Percentiles rank a stretch among this genome's conserved stretches.
Evolutionary conservation across 202 grass and related monocot species (phyloP).

Genomic region (Setaria italica): DNA sequence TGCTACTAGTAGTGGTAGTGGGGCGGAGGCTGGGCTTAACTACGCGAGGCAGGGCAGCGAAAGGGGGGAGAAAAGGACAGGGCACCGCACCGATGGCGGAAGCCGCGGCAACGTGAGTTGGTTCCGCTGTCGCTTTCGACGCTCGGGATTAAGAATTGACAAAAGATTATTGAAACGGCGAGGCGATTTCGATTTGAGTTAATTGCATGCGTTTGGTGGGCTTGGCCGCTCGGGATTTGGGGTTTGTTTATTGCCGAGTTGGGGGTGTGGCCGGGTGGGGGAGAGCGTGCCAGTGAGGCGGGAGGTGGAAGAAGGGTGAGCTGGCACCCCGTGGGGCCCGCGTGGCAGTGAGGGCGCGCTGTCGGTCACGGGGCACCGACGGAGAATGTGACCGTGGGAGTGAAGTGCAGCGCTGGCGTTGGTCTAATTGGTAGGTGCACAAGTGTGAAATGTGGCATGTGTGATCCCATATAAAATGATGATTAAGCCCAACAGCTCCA

Average conservation of each 20-base stretch:
- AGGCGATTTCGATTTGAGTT: slow-evolving; percentile 8
- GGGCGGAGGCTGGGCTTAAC: slow-evolving; percentile 39
- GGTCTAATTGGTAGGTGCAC: slow-evolving; percentile 26
- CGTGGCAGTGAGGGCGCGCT: neutral
- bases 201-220: slow-evolving; percentile 18
- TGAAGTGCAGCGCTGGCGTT: slow-evolving; percentile 7
- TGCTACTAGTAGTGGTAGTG: slow-evolving; percentile 27
- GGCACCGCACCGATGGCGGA: slow-evolving; percentile 47
- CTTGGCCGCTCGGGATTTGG: neutral
- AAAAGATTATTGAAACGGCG: slow-evolving; percentile 18
- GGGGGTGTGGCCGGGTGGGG: neutral
- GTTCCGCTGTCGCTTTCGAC: slow-evolving; percentile 61
- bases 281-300: slow-evolving; percentile 29
- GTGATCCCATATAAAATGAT: neutral
- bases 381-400: neutral
- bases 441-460: slow-evolving; percentile 28
- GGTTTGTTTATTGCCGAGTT: slow-evolving; percentile 28
- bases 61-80: slow-evolving; percentile 45
- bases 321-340: neutral
- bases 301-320: slow-evolving; percentile 50
- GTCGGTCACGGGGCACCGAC: slow-evolving; percentile 39
- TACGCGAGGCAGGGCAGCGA: neutral
- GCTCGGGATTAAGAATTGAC: slow-evolving; percentile 28
- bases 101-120: slow-evolving; percentile 52
- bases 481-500: neutral